Conservation (phyloP, 306 rosid genomes). For the Nissolia schottii region DNA sequence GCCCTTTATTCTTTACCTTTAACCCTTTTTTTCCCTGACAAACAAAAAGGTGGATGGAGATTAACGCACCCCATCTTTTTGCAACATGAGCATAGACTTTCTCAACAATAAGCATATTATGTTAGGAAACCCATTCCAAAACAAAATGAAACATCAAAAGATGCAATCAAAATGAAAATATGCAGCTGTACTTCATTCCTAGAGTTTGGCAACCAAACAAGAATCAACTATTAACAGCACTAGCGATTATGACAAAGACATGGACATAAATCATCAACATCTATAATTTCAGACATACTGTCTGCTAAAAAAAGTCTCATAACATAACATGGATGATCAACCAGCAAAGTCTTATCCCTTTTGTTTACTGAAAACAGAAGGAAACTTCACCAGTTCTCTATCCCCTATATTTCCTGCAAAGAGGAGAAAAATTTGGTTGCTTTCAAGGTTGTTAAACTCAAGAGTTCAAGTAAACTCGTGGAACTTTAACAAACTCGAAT, state of each 20-base stretch:
- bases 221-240: conserved; percentile 6
- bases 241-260: neutral
- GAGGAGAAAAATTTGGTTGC: neutral
- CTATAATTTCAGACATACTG: neutral
- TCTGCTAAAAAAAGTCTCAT: neutral
- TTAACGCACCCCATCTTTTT: neutral
- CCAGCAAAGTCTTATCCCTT: neutral
- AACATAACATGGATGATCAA: neutral
- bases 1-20: neutral
- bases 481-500: too few relatives aligned
- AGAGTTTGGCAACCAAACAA: conserved; percentile 7
- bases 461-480: too few relatives aligned
- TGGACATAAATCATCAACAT: neutral
- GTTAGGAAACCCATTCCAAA: too few relatives aligned
- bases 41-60: neutral
- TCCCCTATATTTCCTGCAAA: neutral
- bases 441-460: too few relatives aligned
- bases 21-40: neutral
- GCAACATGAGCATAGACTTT: neutral
- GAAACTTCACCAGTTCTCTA: neutral
- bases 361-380: neutral
- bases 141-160: neutral
- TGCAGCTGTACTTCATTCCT: conserved; percentile 9
- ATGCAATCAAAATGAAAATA: neutral
- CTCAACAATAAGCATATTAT: neutral